Evolutionary conservation across 1,284 basidiomycete species (phyloP).

Genomic region (Ustilago vetiveriae): DNA sequence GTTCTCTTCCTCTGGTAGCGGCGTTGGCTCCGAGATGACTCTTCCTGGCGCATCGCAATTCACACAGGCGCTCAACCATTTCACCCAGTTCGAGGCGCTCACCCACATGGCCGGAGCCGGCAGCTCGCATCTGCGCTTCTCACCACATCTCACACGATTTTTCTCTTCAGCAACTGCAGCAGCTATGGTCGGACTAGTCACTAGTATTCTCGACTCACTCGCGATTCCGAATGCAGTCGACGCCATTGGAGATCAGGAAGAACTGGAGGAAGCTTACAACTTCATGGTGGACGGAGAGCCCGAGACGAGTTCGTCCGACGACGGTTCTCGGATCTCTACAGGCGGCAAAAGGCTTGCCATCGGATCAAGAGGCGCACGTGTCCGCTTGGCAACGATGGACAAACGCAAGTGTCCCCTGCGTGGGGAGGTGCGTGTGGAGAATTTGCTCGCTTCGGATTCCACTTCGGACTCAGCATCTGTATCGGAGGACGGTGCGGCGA

Average conservation of each 20-base stretch:
- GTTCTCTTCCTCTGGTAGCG: conserved; percentile 32
- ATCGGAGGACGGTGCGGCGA: conserved; percentile 8
- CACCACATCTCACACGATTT: conserved; percentile 65
- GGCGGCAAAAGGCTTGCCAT: conserved; percentile 23
- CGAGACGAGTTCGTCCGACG: conserved; percentile 6
- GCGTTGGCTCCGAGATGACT: conserved; percentile 16
- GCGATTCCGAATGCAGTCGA: conserved; percentile 48
- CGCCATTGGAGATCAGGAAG: conserved; percentile 58
- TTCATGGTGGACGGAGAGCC: conserved; percentile 45
- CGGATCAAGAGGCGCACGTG: conserved; percentile 52
- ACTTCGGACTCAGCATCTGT: conserved; percentile 9
- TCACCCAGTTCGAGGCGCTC: conserved; percentile 55
- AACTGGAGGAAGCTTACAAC: conserved; percentile 49
- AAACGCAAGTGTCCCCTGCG: conserved; percentile 63
- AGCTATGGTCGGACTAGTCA: conserved; percentile 38
- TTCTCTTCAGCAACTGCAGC: conserved; percentile 49
- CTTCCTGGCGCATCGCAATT: conserved; percentile 54
- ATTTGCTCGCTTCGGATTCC: conserved; percentile 25
- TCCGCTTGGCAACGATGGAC: conserved; percentile 60
- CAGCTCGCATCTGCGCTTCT: conserved; percentile 53
- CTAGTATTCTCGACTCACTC: conserved; percentile 36
- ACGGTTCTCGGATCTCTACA: conserved; percentile 9
- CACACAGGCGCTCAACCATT: conserved; percentile 59
- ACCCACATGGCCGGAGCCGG: conserved; percentile 26
- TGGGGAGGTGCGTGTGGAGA: conserved; percentile 62